phyloP scores from a whole-genome alignment of 2,329 filamentous ascomycete species.

The Fonsecaea erecta region DNA sequence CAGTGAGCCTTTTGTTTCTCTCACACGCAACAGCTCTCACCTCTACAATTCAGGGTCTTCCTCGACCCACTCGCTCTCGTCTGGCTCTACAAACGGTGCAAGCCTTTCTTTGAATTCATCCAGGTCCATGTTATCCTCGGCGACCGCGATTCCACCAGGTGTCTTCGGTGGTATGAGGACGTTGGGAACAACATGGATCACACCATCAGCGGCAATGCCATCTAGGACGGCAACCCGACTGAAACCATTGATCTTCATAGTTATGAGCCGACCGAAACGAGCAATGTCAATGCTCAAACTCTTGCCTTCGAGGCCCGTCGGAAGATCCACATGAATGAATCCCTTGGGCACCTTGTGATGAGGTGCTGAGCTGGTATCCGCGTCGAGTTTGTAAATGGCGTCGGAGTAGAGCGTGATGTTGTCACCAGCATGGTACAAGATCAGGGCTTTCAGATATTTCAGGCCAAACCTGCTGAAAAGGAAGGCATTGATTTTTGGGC shows the following conservation, averaged over 20 bases:
- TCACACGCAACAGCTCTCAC: background rate
- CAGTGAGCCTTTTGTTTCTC: background rate
- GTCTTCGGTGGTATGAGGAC: slow-evolving; percentile 77
- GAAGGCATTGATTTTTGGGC: slow-evolving; percentile 76
- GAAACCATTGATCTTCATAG: slow-evolving; percentile 76
- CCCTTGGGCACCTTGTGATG: slow-evolving; percentile 46
- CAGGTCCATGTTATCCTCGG: slow-evolving; percentile 53
- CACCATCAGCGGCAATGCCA: slow-evolving; percentile 75
- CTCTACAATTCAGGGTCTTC: slow-evolving; percentile 26
- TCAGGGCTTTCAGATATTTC: slow-evolving; percentile 75
- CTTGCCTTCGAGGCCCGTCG: slow-evolving; percentile 71
- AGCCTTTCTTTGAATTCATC: slow-evolving; percentile 65
- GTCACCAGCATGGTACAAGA: slow-evolving; percentile 77
- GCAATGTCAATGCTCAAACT: slow-evolving; percentile 73
- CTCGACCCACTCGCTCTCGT: slow-evolving; percentile 19
- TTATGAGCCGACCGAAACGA: slow-evolving; percentile 69
- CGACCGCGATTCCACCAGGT: slow-evolving; percentile 44
- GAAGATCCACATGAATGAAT: slow-evolving; percentile 66
- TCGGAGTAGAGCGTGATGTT: slow-evolving; percentile 83
- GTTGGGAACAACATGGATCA: slow-evolving; percentile 74
- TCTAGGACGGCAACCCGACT: slow-evolving; percentile 69
- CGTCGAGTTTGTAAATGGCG: slow-evolving; percentile 67
- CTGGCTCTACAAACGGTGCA: slow-evolving; percentile 49
- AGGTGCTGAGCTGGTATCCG: slow-evolving; percentile 19
- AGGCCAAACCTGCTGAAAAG: slow-evolving; percentile 77